Base-by-base conservation (phyloP, 129 eudicot species). In the Oenanthe sinensis region DNA sequence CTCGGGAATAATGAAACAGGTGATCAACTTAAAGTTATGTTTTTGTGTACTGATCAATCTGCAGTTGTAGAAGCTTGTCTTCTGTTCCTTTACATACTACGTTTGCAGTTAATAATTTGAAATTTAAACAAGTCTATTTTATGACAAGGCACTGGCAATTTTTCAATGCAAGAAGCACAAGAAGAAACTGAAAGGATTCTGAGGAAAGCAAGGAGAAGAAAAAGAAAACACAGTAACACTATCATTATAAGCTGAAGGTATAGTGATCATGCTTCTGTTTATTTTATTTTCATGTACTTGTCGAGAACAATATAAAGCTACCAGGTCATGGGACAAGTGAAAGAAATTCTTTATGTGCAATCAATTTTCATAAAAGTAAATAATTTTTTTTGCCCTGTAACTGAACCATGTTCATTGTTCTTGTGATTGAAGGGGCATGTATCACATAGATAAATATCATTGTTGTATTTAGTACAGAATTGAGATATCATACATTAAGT, bases 141-240 rank as follows among this genome's bases (percentile, higher is more conserved):
- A 67, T 69, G 72, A 62, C 73, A 44, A 86, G 82, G 70, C 47
- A 76, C 79, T 81, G 96, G 84, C 47, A 86, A 58, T 20, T 87
- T 83, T 80, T 78, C 84, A 73, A 48, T 79, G 62, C 84, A 85
- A 77, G 88, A 85, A 76, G 91, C 87, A 28, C 79, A 74, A 82
- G 86, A 88, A 86, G 96, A 88, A 73, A 89, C 90, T 49, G 88
- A 81, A 76, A 85, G 91, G 20, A 88, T 94, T 77, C 88, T 94
- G 78, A 85, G 90, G 89, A 91, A 83, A 88, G 97, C 98, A 78
- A 88, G 98, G 84, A 88, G 96, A 75, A 85, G 93, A 84, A 94
- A 94, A 84, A 90, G 98, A 85, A 94, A 89, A 84, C 68, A 81
- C 62, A 28, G 84, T 78, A 85, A 83, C 75, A 80, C 87, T n/a